A percentile compares a stretch with the other conserved stretches of the same genome.
phyloP scores from a whole-genome alignment of 176 grass and related monocot genomes.

The Guadua angustifolia region DNA sequence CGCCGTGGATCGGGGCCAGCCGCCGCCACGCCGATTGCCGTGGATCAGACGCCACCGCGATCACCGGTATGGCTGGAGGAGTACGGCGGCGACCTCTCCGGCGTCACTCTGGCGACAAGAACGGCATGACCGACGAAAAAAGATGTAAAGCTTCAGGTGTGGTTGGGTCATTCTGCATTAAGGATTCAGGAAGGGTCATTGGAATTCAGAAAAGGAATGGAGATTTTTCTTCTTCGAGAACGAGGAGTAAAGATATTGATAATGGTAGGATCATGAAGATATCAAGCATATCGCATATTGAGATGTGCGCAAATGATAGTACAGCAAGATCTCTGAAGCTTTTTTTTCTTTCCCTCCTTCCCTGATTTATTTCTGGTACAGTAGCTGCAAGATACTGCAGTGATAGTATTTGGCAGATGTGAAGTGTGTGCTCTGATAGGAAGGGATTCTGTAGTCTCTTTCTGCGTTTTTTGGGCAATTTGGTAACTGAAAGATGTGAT shows the following conservation, averaged over 20 bases:
- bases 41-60: too few species aligned
- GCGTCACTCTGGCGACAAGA: too few species aligned
- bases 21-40: too few species aligned
- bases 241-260: neutral
- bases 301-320: neutral
- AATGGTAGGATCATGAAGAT: constrained; percentile 11
- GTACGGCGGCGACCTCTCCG: too few species aligned
- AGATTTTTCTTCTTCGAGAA: too few species aligned
- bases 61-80: too few species aligned
- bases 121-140: constrained; percentile 34
- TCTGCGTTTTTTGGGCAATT: neutral
- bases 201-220: neutral
- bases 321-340: constrained; percentile 16
- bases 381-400: neutral
- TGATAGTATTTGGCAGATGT: neutral
- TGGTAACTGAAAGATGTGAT: constrained; percentile 36
- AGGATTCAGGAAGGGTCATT: too few species aligned
- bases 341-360: too few species aligned
- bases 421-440: constrained; percentile 11
- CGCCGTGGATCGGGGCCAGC: too few species aligned
- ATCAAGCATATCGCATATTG: neutral
- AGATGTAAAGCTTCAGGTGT: constrained; percentile 20
- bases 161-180: constrained; percentile 35
- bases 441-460: neutral
- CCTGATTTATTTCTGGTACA: too few species aligned